Conservation (phyloP, 169 alveolate genomes). For the Plasmodium cynomolgi region DNA sequence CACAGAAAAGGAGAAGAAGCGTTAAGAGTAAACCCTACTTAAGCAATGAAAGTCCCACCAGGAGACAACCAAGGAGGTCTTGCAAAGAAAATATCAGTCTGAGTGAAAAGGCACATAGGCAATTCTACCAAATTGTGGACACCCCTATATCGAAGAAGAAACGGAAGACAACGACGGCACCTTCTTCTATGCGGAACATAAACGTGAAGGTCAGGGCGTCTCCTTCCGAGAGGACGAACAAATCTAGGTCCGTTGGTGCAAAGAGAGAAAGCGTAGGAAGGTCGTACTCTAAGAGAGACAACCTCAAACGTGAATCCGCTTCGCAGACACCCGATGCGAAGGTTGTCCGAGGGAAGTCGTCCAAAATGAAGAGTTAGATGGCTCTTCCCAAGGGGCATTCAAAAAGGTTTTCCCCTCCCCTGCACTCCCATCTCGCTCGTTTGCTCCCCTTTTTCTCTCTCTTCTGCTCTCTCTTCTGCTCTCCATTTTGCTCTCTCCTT, state of each 20-base stretch:
- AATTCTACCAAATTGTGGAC: conserved; percentile 56
- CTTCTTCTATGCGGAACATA: not conserved
- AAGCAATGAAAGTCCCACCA: conserved; percentile 58
- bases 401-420: not conserved
- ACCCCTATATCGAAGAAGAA: conserved; percentile 32
- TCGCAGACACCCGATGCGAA: conserved; percentile 15
- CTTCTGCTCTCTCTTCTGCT: not conserved
- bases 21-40: conserved; percentile 15
- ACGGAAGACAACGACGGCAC: conserved; percentile 20
- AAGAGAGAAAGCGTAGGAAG: conserved; percentile 21
- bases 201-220: not conserved
- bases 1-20: conserved; percentile 37
- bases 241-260: conserved; percentile 12
- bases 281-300: conserved; percentile 18
- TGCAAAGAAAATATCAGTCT: conserved; percentile 54
- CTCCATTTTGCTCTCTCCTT: too few species aligned
- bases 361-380: conserved; percentile 10
- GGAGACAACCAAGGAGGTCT: conserved; percentile 71
- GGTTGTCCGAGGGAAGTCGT: not conserved
- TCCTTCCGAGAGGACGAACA: not conserved
- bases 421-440: too few species aligned
- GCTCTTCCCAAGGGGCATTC: not conserved
- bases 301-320: conserved; percentile 14
- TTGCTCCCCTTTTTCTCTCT: not conserved
- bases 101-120: conserved; percentile 34